Conservation (phyloP, 257 asterid genomes). For the Scutellaria galericulata region DNA sequence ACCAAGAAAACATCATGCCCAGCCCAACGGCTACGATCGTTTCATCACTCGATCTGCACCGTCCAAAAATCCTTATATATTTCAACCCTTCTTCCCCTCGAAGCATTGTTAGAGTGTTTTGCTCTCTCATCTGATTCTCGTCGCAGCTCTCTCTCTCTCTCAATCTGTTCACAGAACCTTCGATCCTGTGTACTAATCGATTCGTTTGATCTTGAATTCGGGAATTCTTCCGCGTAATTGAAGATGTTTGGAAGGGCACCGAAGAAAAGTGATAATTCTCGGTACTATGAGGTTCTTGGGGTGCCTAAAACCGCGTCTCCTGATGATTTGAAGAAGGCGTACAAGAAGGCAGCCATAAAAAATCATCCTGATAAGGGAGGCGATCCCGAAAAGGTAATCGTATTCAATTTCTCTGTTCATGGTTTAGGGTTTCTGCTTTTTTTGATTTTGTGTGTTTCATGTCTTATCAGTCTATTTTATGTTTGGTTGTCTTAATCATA, state of each 20-base stretch:
- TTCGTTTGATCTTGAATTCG: background rate
- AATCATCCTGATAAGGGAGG: constrained; percentile 93
- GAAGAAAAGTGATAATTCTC: constrained; percentile 54
- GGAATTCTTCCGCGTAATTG: background rate
- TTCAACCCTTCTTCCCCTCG: background rate
- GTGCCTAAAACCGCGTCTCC: constrained; percentile 67
- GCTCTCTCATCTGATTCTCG: background rate
- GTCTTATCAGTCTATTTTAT: constrained; percentile 1
- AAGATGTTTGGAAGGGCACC: constrained; percentile 60
- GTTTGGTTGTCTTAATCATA: background rate
- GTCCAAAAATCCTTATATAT: constrained; percentile 24
- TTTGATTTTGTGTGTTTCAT: background rate
- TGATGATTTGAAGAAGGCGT: constrained; percentile 85
- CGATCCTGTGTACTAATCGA: constrained; percentile 7
- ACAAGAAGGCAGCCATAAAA: constrained; percentile 80
- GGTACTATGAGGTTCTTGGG: constrained; percentile 55
- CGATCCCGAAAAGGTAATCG: constrained; percentile 79
- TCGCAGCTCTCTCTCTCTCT: background rate
- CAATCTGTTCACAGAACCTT: background rate
- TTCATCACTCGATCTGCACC: constrained; percentile 36
- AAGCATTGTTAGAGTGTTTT: background rate
- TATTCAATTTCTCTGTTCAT: background rate
- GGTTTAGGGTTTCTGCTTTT: background rate
- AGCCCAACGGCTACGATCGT: constrained; percentile 40
- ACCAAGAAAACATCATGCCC: background rate